phyloP scores from a whole-genome alignment of 768 basidiomycete species.

The Hygrophorus pudorinus region DNA sequence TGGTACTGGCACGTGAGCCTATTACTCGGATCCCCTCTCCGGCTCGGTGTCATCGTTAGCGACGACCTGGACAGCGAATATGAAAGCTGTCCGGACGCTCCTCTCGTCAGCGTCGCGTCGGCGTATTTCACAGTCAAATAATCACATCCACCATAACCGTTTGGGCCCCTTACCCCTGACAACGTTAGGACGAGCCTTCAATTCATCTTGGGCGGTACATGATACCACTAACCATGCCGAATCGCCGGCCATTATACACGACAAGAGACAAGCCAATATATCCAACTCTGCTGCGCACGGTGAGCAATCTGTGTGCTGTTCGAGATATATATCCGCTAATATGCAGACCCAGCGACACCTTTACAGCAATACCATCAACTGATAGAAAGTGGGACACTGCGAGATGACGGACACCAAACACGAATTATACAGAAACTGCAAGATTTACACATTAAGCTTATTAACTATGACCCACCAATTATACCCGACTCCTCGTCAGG shows the following conservation, averaged over 20 bases:
- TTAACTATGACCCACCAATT: slow-evolving; percentile 58
- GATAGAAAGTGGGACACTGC: slow-evolving; percentile 39
- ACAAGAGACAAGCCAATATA: background rate
- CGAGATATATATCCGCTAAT: background rate
- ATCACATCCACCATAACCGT: slow-evolving; percentile 8
- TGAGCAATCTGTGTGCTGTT: background rate
- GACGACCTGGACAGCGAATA: slow-evolving; percentile 3
- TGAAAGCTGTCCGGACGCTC: slow-evolving; percentile 24
- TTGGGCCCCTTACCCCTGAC: slow-evolving; percentile 9
- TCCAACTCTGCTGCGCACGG: background rate
- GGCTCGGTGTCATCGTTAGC: background rate
- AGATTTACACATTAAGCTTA: slow-evolving; percentile 62
- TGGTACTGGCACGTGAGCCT: background rate
- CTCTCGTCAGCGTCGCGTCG: slow-evolving; percentile 11
- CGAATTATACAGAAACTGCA: slow-evolving; percentile 79
- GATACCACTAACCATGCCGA: slow-evolving; percentile 11
- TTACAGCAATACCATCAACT: slow-evolving; percentile 36
- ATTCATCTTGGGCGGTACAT: slow-evolving; percentile 27
- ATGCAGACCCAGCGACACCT: slow-evolving; percentile 26
- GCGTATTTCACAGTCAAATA: slow-evolving; percentile 10
- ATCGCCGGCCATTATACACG: background rate
- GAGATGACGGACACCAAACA: slow-evolving; percentile 76
- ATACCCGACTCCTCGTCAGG: slow-evolving; percentile 36
- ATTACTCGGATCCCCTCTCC: background rate
- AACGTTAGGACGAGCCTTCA: slow-evolving; percentile 18